phyloP scores from a whole-genome alignment of 305 asterid genomes.

The Petunia hybrid region DNA sequence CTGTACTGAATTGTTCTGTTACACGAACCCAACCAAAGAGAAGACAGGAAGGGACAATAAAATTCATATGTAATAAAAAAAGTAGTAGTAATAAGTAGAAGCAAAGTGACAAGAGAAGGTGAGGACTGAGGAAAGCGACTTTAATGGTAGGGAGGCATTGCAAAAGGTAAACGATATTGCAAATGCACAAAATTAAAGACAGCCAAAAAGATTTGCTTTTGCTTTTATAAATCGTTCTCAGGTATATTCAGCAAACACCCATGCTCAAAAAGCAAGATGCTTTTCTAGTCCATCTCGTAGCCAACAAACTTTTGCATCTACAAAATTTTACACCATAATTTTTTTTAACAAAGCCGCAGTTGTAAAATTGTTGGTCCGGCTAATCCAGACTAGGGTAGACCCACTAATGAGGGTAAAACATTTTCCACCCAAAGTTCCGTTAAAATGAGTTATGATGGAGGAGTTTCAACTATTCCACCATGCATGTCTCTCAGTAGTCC shows the following conservation, averaged over 20 bases:
- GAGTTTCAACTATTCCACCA: too few species aligned
- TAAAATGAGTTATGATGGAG: too few species aligned
- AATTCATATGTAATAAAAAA: not conserved
- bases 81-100: not conserved
- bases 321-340: too few species aligned
- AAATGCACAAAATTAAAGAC: not conserved
- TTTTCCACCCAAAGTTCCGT: too few species aligned
- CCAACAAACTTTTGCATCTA: constrained; percentile 20
- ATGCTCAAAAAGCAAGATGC: not conserved
- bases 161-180: not conserved
- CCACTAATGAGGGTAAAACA: too few species aligned
- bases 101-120: not conserved
- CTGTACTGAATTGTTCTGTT: too few species aligned
- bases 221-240: not conserved
- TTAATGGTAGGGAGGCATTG: not conserved
- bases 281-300: not conserved
- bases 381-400: too few species aligned
- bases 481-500: too few species aligned
- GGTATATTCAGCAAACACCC: not conserved
- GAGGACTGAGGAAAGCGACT: not conserved
- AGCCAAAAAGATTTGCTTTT: not conserved
- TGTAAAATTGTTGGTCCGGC: too few species aligned
- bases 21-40: not conserved
- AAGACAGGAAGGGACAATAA: not conserved
- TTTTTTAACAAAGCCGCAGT: not conserved